Base-by-base conservation (phyloP, 495 filamentous ascomycete species). In the Aspergillus nanangensis region DNA sequence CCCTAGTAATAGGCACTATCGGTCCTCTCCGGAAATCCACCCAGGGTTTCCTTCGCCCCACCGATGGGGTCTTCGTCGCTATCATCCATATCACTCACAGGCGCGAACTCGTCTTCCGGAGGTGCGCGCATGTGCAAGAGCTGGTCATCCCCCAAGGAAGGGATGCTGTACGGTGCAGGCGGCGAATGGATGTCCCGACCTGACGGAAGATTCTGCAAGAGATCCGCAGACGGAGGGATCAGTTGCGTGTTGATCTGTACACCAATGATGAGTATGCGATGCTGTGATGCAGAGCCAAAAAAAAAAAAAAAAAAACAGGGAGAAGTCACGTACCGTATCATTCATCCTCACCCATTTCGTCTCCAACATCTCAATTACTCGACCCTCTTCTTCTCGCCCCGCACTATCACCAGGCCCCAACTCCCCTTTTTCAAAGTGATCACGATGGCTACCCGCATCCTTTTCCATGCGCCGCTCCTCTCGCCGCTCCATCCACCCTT, bases 291-390 rank as follows among this genome's bases (percentile, higher is more conserved):
- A 22, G 14, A 47, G 11, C 25, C 13, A 35, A 43, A 51, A 15
- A 27, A 15, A 5, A 4, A 17, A 19, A 17, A 0, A 20, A 4
- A 1, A 11, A 36, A 15, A 15, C 5, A 11, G 36, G 14, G 29
- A 76, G n/a, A n/a, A n/a, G n/a, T n/a, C n/a, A n/a, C 84, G 69
- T 60, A 95, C 88, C 11, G 87, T 94, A 67, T 96, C 89, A 62
- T 98, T 98, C 69, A 87, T 80, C 66, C 89, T 89, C 23, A 76
- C 77, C 93, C 93, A 98, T 61, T 95, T 96, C 38, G 71, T 74
- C 60, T 95, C 84, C 43, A 98, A 63, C 82, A 87, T 88, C 51
- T 91, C 83, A 48, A 95, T 73, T 1, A 96, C 86, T 38, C 87
- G 72, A n/a, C 76, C 78, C 65, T 98, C 93, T 57, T 96, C 93